Percentiles rank a stretch among this genome's conserved stretches.
Conservation (phyloP, 768 basidiomycete species). For the Antrodiella citrinella region DNA sequence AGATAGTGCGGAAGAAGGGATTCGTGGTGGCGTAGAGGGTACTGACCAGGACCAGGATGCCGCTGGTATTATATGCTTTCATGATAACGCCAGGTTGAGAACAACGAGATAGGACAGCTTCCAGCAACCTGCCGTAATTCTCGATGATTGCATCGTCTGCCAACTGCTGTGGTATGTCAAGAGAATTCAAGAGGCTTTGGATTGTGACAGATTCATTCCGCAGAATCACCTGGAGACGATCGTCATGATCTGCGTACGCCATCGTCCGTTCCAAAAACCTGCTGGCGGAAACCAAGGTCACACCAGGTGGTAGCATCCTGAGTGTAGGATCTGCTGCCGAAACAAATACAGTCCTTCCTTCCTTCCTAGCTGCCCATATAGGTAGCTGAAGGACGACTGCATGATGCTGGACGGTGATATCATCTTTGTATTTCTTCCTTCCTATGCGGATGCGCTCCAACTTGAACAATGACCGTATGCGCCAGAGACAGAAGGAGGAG, state of each 20-base stretch:
- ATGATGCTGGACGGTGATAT: background rate
- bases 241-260: background rate
- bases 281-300: background rate
- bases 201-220: background rate
- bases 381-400: background rate
- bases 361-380: background rate
- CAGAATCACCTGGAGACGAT: background rate
- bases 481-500: background rate
- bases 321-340: background rate
- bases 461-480: background rate
- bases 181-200: background rate
- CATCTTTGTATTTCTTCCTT: background rate
- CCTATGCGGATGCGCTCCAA: background rate
- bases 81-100: too few species aligned
- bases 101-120: too few species aligned
- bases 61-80: background rate
- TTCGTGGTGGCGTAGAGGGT: constrained; percentile 1
- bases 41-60: background rate
- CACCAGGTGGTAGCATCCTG: background rate
- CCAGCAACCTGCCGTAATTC: too few species aligned
- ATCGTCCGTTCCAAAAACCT: background rate
- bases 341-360: background rate
- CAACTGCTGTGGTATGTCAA: too few species aligned
- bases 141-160: too few species aligned
- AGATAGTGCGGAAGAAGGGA: constrained; percentile 2